Base-by-base conservation (phyloP, 2,329 filamentous ascomycete species). In the Aureobasidium sp. region DNA sequence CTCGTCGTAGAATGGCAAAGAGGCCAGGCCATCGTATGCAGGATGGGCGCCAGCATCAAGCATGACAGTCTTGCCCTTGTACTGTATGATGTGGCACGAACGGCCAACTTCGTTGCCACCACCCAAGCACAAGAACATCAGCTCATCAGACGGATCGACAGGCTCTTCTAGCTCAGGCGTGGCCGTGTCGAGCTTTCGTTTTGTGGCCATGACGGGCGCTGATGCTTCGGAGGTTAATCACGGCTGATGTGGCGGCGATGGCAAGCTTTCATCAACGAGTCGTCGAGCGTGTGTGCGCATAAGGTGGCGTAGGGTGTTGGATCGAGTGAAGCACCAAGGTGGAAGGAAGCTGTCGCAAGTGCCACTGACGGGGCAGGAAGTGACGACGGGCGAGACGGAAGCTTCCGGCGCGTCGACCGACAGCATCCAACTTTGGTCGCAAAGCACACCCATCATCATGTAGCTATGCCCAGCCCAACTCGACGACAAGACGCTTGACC, bases 61-160 rank as follows among this genome's bases (percentile, higher is more conserved):
- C 93, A 98, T 98, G 61, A 98, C 89, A 5, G 91, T 97, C 72
- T 98, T 98, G 57, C 93, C 93, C 73, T 97, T 98, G 79, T 98
- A 98, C 66, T 97, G 90, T 56, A 98, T 84, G 62, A 98, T 95
- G 68, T 98, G 93, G 70, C 93, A 97, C 60, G 93, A 97, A 60
- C 93, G 80, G 51, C 93, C 93, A 57, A 98, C 93, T 72, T 98
- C 93, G 69, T 96, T 97, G 61, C 93, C 93, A 57, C 93, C 93
- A 57, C 93, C 93, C 32, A 98, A 75, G 63, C 89, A 94, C 52
- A 95, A 79, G 65, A 98, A 98, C 74, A 90, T 87, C 55, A 98
- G 80, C 75, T 97, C 90, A 66, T 98, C 93, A 1, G 90, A 82
- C 4, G 93, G 90, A 63, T 97, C 91, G 55, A 95, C 85, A 1